Conservation (phyloP, 345 rosid genomes). For the Capsella bursapastoris region DNA sequence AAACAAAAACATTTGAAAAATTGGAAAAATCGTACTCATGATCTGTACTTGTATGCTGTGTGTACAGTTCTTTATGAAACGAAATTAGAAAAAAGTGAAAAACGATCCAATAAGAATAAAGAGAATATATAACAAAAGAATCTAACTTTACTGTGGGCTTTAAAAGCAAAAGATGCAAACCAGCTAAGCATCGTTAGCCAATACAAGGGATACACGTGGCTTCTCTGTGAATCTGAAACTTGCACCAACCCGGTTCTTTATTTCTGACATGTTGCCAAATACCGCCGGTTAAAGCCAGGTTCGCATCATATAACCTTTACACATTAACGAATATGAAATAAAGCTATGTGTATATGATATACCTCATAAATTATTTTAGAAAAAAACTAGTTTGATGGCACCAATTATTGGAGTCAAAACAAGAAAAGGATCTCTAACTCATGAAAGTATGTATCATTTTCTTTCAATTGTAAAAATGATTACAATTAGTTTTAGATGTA, state of each 20-base stretch:
- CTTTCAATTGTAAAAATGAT: not conserved
- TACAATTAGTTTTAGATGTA: not conserved
- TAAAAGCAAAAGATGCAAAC: slow-evolving; percentile 35
- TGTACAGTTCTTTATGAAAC: not conserved
- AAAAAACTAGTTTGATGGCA: too few species aligned
- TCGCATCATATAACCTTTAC: not conserved
- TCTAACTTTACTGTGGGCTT: slow-evolving; percentile 38
- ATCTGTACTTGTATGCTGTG: not conserved
- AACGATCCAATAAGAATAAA: slow-evolving; percentile 5
- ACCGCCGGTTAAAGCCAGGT: slow-evolving; percentile 23
- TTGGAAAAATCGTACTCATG: slow-evolving; percentile 2
- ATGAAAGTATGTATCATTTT: too few species aligned
- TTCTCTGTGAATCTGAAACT: slow-evolving; percentile 1
- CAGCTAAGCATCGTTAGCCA: slow-evolving; percentile 33
- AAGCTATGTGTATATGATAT: too few species aligned
- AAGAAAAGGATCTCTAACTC: too few species aligned
- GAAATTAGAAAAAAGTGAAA: not conserved
- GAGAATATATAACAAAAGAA: slow-evolving; percentile 29
- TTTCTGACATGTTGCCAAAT: not conserved
- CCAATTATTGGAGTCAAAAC: too few species aligned
- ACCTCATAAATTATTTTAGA: too few species aligned
- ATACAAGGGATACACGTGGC: slow-evolving; percentile 28
- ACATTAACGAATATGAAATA: too few species aligned
- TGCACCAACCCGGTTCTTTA: slow-evolving; percentile 26
- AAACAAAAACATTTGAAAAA: slow-evolving; percentile 16